Base-by-base conservation (phyloP, 805 yeast genomes). In the Candida sanyiensis region DNA sequence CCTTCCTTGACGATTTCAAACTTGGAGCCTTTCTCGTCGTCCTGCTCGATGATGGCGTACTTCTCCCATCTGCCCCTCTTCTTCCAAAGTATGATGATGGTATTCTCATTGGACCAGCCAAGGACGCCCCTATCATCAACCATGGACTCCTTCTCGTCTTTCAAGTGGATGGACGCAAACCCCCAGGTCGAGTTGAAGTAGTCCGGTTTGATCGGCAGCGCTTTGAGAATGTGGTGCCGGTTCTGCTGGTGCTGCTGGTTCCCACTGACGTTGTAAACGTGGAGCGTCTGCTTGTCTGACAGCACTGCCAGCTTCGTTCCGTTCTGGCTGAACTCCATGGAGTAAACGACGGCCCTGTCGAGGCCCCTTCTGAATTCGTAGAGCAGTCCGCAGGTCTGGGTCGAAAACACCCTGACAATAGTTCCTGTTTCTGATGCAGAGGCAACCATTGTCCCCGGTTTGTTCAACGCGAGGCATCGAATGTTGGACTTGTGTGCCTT, bases 101-200 rank as follows among this genome's bases (percentile, higher is more conserved):
- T 69, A 45, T 78, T 86, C 47, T 84, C 87, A 19, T 48, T 48
- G 5, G 80, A 68, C 95, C 95, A 86, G 1, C 90, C 95, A 19
- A 77, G 44, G 1, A 69, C 66, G 7, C 82, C 84, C 7, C 58
- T 54, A 31, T 62, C 62, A 35, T 62, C 48, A 12, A 46, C 40
- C n/a, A 36, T 22, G 2, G 43, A 47, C 29, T 62, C 63, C 7
- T 53, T 48, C 34, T 49, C 49, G 26, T 53, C 57, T 24, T 52
- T 56, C 29, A 75, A 57, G 50, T 84, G 81, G 12, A 76, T 67
- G 0, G 90, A 82, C 37, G 86, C 85, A 63, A 83, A 85, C 28
- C 93, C 80, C 96, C 96, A 89, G 12, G 83, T 81, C 2, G 90
- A 80, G 37, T 81, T 76, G 59, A 89, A 83, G 56, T 88, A 88